Evolutionary conservation across 176 grass and related monocot genomes (phyloP).

Genomic region (Guadua angustifolia): DNA sequence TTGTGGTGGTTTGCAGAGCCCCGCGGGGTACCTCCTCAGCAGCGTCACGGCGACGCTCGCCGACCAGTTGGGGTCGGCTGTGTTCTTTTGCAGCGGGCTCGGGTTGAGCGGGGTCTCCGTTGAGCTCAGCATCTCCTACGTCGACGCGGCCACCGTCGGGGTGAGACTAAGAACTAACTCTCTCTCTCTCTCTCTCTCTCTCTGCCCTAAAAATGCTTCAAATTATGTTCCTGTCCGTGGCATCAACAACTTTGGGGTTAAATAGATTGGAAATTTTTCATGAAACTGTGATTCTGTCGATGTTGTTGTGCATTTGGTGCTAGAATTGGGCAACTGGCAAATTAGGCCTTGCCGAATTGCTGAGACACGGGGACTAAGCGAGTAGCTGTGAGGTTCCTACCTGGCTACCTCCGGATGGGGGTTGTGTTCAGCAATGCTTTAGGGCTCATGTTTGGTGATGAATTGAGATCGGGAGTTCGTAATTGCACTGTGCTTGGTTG

Average conservation of each 20-base stretch:
- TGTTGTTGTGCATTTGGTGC: background rate
- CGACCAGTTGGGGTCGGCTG: conserved; percentile 74
- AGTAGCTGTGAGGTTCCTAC: background rate
- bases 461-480: background rate
- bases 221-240: background rate
- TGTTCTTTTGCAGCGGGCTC: conserved; percentile 50
- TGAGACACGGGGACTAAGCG: background rate
- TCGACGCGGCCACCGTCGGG: conserved; percentile 62
- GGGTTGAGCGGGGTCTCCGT: conserved; percentile 60
- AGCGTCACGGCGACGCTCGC: conserved; percentile 72
- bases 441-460: background rate
- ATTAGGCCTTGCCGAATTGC: background rate
- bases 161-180: conserved; percentile 41
- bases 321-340: background rate
- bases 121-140: conserved; percentile 68
- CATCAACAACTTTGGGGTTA: background rate
- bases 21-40: conserved; percentile 58
- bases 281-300: background rate
- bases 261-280: background rate
- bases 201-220: background rate
- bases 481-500: background rate
- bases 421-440: background rate
- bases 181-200: background rate
- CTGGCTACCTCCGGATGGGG: background rate
- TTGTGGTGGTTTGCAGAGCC: conserved; percentile 48